Conservation (phyloP, 2,329 filamentous ascomycete genomes). For the Aspergillus costaricaensis region DNA sequence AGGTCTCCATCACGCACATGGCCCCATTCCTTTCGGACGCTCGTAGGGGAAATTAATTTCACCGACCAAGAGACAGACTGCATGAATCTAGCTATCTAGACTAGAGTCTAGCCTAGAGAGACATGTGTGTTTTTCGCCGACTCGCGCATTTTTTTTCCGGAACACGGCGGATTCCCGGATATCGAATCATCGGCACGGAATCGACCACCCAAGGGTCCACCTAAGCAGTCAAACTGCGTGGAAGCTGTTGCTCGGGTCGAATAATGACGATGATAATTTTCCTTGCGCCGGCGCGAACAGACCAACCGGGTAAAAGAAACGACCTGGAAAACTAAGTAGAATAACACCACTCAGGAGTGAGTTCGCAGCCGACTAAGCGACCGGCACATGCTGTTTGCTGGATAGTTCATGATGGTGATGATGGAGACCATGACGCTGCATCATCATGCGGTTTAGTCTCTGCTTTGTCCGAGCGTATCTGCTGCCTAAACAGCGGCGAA, state of each 20-base stretch:
- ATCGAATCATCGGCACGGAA: not conserved
- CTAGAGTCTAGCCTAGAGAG: too few species aligned
- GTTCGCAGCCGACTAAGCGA: not conserved
- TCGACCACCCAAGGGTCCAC: not conserved
- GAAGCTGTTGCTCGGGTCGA: not conserved
- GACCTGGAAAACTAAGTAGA: not conserved
- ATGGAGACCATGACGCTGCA: not conserved
- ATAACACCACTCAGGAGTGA: not conserved
- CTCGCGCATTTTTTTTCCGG: not conserved
- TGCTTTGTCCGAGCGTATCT: not conserved
- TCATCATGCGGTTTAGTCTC: not conserved
- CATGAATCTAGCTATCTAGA: not conserved
- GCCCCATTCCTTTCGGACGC: not conserved
- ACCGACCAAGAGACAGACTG: not conserved
- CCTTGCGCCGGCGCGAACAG: not conserved
- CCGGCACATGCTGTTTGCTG: not conserved
- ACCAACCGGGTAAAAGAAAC: conserved; percentile 7
- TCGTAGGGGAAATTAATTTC: conserved; percentile 4
- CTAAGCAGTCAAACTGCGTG: not conserved
- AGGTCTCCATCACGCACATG: not conserved
- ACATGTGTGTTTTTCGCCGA: not conserved
- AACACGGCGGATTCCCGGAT: not conserved
- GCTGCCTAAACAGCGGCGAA: not conserved
- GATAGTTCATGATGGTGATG: too few species aligned
- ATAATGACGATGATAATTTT: not conserved